Base-by-base conservation (phyloP, 257 asterid genomes). In the Solanum raphanifolium region DNA sequence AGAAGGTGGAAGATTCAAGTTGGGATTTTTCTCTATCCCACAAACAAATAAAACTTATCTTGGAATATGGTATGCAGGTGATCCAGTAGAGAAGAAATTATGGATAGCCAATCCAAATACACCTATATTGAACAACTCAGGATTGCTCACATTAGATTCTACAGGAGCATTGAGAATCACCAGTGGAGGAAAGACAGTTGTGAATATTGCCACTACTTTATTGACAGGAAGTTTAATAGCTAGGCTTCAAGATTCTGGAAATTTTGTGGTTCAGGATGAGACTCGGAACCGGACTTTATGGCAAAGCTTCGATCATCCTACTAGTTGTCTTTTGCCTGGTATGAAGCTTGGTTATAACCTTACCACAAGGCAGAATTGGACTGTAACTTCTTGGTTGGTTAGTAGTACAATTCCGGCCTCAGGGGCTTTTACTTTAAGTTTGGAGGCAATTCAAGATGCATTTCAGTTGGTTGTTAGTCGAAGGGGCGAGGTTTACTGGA, bases 241-340 rank as follows among this genome's bases (percentile, higher is more conserved):
- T 41, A 41, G 84, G 36, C 65, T 78, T 78, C 25, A 78, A 78
- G 65, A 78, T 41, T 78, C 84, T 2, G 84, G 84, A 41, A 78
- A 78, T 25, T 78, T 78, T 8, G 84, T 78, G 25, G 3, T 78
- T 41, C 84, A 78, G 62, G 62, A 78, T 78, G 62, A 25, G 6
- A 78, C 84, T 78, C 62, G 25, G 36, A 78, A 78, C 35, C 18
- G 0, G 7, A 78, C 62, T 78, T 78, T 25, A 15, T 78, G 84
- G 84, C 65, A 41, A 78, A 95, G 98, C 73, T 93, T 90, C 25
- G 96, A 94, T 89, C 88, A 92, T 89, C 98, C 98, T 13, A 93
- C 94, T 0, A 90, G 89, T 55, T 89, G 91, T 20, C 92, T 95
- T 87, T 91, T 95, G 18, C 93, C 96, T 25, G 92, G 91, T 29